Evolutionary conservation across 306 rosid species (phyloP).

Genomic region (Trifolium repens): DNA sequence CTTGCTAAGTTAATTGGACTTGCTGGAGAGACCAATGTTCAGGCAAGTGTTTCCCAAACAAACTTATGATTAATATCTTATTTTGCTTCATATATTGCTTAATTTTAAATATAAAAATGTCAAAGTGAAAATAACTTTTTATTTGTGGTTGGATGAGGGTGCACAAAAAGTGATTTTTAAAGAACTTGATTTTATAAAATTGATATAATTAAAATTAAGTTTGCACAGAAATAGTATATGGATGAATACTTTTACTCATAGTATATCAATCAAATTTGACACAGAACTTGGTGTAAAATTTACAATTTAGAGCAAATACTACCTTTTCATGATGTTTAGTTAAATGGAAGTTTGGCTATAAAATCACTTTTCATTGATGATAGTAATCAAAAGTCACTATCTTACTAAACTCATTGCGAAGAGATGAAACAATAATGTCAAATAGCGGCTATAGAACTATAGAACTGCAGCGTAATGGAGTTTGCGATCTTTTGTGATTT

Average conservation of each 20-base stretch:
- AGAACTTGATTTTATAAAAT: neutral
- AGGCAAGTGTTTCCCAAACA: conserved; percentile 56
- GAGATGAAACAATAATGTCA: neutral
- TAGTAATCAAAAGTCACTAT: neutral
- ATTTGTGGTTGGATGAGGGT: neutral
- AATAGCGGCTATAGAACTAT: neutral
- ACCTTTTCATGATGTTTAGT: neutral
- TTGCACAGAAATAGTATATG: neutral
- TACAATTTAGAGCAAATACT: neutral
- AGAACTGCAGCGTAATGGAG: neutral
- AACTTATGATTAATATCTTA: neutral
- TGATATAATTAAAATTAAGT: neutral
- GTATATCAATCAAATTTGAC: neutral
- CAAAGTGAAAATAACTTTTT: neutral
- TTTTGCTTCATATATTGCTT: neutral
- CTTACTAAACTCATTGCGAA: neutral
- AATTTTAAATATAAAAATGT: neutral
- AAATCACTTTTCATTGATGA: neutral
- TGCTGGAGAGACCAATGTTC: conserved; percentile 98
- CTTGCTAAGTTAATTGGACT: conserved; percentile 97
- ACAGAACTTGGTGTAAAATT: neutral
- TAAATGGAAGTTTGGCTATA: neutral
- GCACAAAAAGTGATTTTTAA: neutral
- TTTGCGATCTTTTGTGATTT: neutral
- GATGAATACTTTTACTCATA: neutral